These are phyloP conservation scores for Asterophora parasitica DNA, from an alignment of 768 basidiomycete genomes.

Conservation along the genomic window DNA sequence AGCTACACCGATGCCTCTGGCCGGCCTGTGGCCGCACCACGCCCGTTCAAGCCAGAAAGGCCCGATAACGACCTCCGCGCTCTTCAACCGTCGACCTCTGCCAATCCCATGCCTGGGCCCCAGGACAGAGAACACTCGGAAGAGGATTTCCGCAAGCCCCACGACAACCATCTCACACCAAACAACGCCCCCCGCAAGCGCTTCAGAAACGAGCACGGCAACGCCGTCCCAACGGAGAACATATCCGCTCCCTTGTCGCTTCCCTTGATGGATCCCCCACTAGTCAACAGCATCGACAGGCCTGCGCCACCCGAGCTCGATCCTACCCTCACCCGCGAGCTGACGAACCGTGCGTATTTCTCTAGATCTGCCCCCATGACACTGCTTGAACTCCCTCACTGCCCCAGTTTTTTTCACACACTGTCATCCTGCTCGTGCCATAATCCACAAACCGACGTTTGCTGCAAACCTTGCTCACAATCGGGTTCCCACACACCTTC, in stretches of 20 bases:
- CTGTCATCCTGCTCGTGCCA: constrained; percentile 69
- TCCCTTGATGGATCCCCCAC: constrained; percentile 35
- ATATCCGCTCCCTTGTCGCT: constrained; percentile 23
- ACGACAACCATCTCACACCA: constrained; percentile 10
- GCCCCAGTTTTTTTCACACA: constrained; percentile 74
- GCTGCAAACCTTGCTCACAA: constrained; percentile 60
- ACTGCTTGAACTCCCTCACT: constrained; percentile 11
- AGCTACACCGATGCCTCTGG: constrained; percentile 78
- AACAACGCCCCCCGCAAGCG: constrained; percentile 39
- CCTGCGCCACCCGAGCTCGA: constrained; percentile 47
- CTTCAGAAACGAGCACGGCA: constrained; percentile 39
- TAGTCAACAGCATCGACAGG: constrained; percentile 36
- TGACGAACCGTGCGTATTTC: constrained; percentile 59
- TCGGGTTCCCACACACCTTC: constrained; percentile 63
- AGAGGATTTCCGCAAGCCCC: constrained; percentile 35
- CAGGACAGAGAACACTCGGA: constrained; percentile 25
- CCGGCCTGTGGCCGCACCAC: constrained; percentile 72
- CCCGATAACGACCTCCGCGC: constrained; percentile 20
- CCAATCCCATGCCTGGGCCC: constrained; percentile 23
- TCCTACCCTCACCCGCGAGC: constrained; percentile 61
- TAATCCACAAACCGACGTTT: constrained; percentile 80
- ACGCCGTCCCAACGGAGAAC: constrained; percentile 33
- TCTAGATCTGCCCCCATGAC: constrained; percentile 11
- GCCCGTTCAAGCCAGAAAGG: constrained; percentile 42
- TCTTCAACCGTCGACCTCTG: constrained; percentile 17